These are phyloP conservation scores for Ophiocordyceps camponoti-leonardi DNA, from an alignment of 2,329 filamentous ascomycete species.

Conservation along the genomic window DNA sequence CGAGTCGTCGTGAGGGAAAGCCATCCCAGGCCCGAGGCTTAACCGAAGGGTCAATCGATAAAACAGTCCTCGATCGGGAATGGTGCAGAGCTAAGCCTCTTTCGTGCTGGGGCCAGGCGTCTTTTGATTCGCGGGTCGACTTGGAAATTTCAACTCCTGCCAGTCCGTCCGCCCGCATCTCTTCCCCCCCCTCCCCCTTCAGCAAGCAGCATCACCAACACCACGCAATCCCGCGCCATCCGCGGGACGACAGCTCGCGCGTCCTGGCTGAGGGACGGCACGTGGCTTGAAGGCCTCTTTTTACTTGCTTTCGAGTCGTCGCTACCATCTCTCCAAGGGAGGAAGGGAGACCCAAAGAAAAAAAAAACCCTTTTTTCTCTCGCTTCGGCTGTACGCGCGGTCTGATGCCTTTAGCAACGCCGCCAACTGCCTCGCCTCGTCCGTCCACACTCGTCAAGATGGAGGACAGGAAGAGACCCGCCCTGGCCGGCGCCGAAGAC, in stretches of 20 bases:
- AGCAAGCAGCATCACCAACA: constrained; percentile 11
- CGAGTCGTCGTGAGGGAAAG: neutral
- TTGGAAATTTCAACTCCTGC: constrained; percentile 27
- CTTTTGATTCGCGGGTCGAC: constrained; percentile 22
- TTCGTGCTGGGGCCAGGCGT: constrained; percentile 17
- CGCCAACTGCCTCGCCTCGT: constrained; percentile 50
- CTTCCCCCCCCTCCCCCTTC: constrained; percentile 13
- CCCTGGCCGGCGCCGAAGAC: constrained; percentile 63
- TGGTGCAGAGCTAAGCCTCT: constrained; percentile 18
- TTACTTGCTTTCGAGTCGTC: constrained; percentile 10
- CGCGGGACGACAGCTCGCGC: constrained; percentile 18
- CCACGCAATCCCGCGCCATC: constrained; percentile 13
- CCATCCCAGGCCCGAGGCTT: constrained; percentile 12
- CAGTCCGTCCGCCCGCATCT: neutral
- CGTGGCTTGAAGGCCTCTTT: constrained; percentile 15
- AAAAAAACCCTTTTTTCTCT: constrained; percentile 18
- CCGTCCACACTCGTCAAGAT: constrained; percentile 82
- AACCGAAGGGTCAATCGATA: constrained; percentile 17
- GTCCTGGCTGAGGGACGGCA: constrained; percentile 13
- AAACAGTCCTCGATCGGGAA: constrained; percentile 10
- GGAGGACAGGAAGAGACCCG: constrained; percentile 98
- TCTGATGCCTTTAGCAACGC: constrained; percentile 81
- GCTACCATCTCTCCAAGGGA: constrained; percentile 10
- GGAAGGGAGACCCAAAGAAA: too few relatives aligned
- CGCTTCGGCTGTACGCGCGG: constrained; percentile 16